These are phyloP conservation scores for Vanrija sp. DNA, from an alignment of 1,284 basidiomycete species.

Conservation along the genomic window DNA sequence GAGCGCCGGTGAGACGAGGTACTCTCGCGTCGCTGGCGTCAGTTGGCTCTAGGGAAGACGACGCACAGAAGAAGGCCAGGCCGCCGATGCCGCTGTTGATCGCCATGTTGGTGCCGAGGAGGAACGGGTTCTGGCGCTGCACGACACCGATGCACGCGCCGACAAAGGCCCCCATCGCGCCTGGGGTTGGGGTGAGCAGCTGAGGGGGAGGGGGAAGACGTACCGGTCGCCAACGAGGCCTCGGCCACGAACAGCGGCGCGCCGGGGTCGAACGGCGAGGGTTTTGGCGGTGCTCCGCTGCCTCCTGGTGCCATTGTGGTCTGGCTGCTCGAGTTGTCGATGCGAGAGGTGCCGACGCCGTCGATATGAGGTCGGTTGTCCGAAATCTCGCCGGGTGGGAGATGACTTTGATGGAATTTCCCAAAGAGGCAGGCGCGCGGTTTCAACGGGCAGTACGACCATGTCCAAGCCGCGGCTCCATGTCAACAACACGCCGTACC, in stretches of 20 bases:
- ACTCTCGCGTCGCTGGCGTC: slow-evolving; percentile 41
- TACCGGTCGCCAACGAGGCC: slow-evolving; percentile 6
- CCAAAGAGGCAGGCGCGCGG: too few relatives aligned
- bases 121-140: slow-evolving; percentile 30
- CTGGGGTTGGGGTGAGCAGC: slow-evolving; percentile 3
- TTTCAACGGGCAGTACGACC: too few relatives aligned
- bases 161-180: slow-evolving; percentile 26
- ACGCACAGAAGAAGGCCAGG: slow-evolving; percentile 40
- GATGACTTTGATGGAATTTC: too few relatives aligned
- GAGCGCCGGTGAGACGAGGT: slow-evolving; percentile 42
- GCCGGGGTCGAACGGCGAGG: slow-evolving; percentile 4
- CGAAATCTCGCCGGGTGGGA: too few relatives aligned
- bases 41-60: too few relatives aligned
- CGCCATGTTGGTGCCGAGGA: slow-evolving; percentile 33
- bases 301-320: too few relatives aligned
- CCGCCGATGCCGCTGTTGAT: slow-evolving; percentile 35
- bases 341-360: neutral
- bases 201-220: neutral
- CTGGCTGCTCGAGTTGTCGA: neutral
- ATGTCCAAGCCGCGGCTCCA: neutral
- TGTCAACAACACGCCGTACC: slow-evolving; percentile 15
- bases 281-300: slow-evolving; percentile 1
- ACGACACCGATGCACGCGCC: slow-evolving; percentile 36
- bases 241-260: slow-evolving; percentile 19
- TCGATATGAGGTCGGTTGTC: neutral